Base-by-base conservation (phyloP, 495 filamentous ascomycete species). In the Penicillium chermesinum region DNA sequence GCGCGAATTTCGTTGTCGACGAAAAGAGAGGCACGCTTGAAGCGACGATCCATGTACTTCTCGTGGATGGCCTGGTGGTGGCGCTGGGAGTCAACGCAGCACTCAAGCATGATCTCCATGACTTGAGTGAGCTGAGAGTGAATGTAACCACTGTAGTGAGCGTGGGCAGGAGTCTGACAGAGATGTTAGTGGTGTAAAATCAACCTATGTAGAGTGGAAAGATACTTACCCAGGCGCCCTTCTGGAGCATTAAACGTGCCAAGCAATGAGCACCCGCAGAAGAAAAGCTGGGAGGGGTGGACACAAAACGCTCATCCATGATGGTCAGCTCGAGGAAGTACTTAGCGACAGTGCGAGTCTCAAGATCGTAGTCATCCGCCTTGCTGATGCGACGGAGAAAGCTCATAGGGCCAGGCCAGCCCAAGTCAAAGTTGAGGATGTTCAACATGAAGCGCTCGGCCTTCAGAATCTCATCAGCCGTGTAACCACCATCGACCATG, bases 301-400 rank as follows among this genome's bases (percentile, higher is more conserved):
- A 87, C 35, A 98, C 90, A 59, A 97, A 97, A 19, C 91, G 85
- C 73, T 97, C 93, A 66, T 97, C 93, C 89, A 98, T 96, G 65
- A 97, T 85, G 34, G 89, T 93, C 35, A 96, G 76, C 64, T 98
- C 93, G 40, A 97, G 75, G 70, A 98, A 96, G 70, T 98, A 98
- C 74, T 98, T 98, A 53, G 93, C 91, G 21, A 98, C 77, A 4
- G 94, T 97, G 16, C 93, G 81, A 16, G 90, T 96, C 70, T 98
- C 90, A 41, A 95, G 73, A 60, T 97, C 91, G 63, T 97, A 98
- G 61, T 96, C 91, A 65, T 98, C 93, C 13, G 93, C 93, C 72
- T 97, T 98, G 82, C 93, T 97, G 64, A 96, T 91, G 46, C 90
- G 82, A 43, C 93, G 78, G 41, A 98, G 75, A 72, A 97, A 98